A percentile compares a stretch with the other conserved stretches of the same genome.
These are phyloP conservation scores for Solanum neorickii DNA, from an alignment of 257 asterid species.

Conservation along the genomic window DNA sequence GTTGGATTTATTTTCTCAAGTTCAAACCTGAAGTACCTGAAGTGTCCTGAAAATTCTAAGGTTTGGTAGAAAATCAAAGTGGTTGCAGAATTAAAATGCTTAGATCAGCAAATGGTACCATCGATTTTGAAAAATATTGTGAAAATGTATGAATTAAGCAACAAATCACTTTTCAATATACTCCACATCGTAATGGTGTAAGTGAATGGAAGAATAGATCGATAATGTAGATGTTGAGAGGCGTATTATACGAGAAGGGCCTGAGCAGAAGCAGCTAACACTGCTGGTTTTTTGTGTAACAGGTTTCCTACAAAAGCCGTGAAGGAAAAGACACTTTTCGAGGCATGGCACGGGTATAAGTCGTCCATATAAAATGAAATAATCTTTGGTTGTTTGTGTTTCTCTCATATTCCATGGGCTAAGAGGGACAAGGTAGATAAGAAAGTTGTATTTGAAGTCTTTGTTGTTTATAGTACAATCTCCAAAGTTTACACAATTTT, in stretches of 20 bases:
- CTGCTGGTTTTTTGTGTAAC: too few relatives aligned
- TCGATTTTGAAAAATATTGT: too few relatives aligned
- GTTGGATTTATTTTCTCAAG: neutral
- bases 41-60: neutral
- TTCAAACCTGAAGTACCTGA: neutral
- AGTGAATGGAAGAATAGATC: too few relatives aligned
- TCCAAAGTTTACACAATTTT: too few relatives aligned
- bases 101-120: neutral
- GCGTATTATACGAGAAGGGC: too few relatives aligned
- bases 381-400: neutral
- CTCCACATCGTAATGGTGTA: too few relatives aligned
- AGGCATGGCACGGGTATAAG: neutral
- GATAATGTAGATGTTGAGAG: too few relatives aligned
- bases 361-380: neutral
- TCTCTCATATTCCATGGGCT: neutral
- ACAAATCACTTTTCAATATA: too few relatives aligned
- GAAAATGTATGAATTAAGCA: too few relatives aligned
- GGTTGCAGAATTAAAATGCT: too few relatives aligned
- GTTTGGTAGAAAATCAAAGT: neutral
- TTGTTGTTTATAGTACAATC: neutral
- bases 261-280: neutral
- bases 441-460: neutral
- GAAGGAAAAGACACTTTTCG: neutral
- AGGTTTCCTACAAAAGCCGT: neutral
- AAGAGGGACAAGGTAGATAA: neutral